A percentile compares a stretch with the other conserved stretches of the same genome.
Conservation (phyloP, 2,329 filamentous ascomycete genomes). For the Botrytis elliptica region DNA sequence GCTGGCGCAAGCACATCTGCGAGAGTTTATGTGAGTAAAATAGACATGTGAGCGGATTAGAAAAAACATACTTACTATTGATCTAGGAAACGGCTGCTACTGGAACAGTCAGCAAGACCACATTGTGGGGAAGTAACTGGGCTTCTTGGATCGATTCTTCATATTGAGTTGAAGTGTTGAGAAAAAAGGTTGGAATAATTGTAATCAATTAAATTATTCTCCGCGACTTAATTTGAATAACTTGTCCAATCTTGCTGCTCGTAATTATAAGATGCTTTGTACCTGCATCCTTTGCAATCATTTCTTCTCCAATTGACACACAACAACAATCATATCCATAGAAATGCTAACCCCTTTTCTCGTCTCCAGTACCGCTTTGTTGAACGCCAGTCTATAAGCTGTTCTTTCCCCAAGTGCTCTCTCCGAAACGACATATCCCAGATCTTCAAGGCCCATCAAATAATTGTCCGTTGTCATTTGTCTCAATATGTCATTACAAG, state of each 20-base stretch:
- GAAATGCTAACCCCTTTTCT: neutral
- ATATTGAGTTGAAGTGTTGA: neutral
- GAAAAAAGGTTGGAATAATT: neutral
- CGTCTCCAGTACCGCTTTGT: neutral
- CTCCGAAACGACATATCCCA: neutral
- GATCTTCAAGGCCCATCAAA: neutral
- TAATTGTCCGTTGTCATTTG: neutral
- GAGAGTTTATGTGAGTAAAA: conserved; percentile 4
- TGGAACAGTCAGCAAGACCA: neutral
- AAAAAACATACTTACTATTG: neutral
- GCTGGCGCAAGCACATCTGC: conserved; percentile 14
- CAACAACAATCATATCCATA: neutral
- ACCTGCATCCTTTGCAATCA: neutral
- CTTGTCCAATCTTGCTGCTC: neutral
- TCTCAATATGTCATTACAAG: neutral
- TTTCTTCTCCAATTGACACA: neutral
- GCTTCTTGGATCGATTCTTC: conserved; percentile 11
- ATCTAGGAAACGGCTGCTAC: conserved; percentile 12
- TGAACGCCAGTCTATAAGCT: neutral
- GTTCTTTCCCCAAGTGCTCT: neutral
- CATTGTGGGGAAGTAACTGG: conserved; percentile 9
- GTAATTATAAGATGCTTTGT: neutral
- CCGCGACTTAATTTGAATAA: neutral
- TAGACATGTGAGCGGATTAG: too few relatives aligned
- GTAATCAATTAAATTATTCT: neutral